Base-by-base conservation (phyloP, 2,329 filamentous ascomycete genomes). In the Helminthosporium solani region DNA sequence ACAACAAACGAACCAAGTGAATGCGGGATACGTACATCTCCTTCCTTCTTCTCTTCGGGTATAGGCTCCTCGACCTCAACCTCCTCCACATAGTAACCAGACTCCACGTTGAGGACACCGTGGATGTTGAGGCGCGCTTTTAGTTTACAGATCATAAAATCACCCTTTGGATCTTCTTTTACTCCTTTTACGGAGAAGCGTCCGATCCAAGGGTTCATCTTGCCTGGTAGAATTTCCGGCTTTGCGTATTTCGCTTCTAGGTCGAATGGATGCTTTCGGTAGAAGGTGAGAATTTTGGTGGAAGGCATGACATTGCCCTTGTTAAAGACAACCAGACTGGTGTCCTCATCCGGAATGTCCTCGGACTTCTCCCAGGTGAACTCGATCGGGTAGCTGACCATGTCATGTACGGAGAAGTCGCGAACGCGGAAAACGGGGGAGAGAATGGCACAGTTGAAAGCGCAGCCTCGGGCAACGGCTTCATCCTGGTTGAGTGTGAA, bases 121-220 rank as follows among this genome's bases (percentile, higher is more conserved):
- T 97, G 91, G 55, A 97, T 83, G 76, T 99, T 99, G 46, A 99
- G 83, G 54, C 94, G 86, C 38, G 94, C 92, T 83, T 97, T 97
- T 53, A 99, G 85, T 79, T 99, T 99, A 86, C 94, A 99, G 66
- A 97, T 95, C 92, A 99, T 97, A 73, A 97, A 99, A 70, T 97
- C 94, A 50, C 95, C 89, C 70, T 94, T 91, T 57, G 85, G 82
- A 67, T 95, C 90, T 33, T 90, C 87, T 81, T 96, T 91, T 67
- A 99, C 92, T 36, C 88, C 88, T 83, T 99, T 99, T 71, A 99
- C 90, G 33, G 91, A 96, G 78, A 99, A 99, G 56, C 90, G 86
- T 46, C 94, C 94, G 60, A 99, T 96, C 88, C 92, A 97, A 38
- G 94, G 88, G 70, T 90, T 89, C 52, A 86, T 80, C 80, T 92